phyloP scores from a whole-genome alignment of 257 asterid species.

The Przewalskia tangutica region DNA sequence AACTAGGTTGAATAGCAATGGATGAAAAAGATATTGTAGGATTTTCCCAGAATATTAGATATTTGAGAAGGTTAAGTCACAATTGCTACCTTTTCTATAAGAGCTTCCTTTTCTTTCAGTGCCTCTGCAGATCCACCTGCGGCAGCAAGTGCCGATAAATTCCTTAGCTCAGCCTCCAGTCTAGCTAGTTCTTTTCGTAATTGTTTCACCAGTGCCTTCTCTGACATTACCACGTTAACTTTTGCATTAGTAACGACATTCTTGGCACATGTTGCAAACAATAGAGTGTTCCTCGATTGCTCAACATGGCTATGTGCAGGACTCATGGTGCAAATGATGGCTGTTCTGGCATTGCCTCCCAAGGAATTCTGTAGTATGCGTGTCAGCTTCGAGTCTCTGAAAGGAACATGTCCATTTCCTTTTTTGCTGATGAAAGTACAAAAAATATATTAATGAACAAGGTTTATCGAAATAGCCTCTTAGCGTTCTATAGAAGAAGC shows the following conservation, averaged over 20 bases:
- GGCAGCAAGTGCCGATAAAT: constrained; percentile 31
- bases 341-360: constrained; percentile 93
- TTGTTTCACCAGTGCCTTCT: constrained; percentile 81
- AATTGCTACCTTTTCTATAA: constrained; percentile 61
- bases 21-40: not conserved
- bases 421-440: constrained; percentile 57
- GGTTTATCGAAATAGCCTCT: not conserved
- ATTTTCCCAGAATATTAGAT: not conserved
- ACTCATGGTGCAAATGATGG: constrained; percentile 92
- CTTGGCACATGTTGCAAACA: constrained; percentile 96
- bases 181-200: constrained; percentile 73
- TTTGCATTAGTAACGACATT: constrained; percentile 70
- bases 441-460: not conserved
- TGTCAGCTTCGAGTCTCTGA: constrained; percentile 87
- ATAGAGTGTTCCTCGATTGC: constrained; percentile 87
- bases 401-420: constrained; percentile 78
- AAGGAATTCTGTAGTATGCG: constrained; percentile 75
- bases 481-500: not conserved
- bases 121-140: constrained; percentile 37
- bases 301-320: constrained; percentile 84
- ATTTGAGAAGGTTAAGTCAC: not conserved
- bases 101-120: constrained; percentile 56
- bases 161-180: constrained; percentile 58
- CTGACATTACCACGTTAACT: constrained; percentile 81
- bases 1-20: not conserved